Percentiles rank a stretch among this genome's conserved stretches.
phyloP scores from a whole-genome alignment of 2,329 filamentous ascomycete genomes.

The Penicillium sp. region DNA sequence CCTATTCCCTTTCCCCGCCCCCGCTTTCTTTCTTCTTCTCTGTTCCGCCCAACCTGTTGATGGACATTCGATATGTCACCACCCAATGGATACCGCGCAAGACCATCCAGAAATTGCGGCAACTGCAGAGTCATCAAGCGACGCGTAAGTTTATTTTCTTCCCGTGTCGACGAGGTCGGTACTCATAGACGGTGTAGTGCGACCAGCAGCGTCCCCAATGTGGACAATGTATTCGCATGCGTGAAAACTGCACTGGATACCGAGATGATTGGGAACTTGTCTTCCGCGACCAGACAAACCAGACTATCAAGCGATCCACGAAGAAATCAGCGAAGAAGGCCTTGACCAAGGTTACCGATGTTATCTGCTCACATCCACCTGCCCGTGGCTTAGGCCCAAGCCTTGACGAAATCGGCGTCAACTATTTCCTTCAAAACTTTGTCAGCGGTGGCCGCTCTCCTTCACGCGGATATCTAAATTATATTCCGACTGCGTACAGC shows the following conservation, averaged over 20 bases:
- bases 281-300: constrained; percentile 29
- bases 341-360: neutral
- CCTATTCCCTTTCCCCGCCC: no score
- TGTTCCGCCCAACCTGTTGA: no score
- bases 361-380: no score
- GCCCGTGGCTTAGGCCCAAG: constrained; percentile 8
- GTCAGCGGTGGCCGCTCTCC: constrained; percentile 14
- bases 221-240: constrained; percentile 26
- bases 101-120: constrained; percentile 6
- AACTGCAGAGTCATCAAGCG: constrained; percentile 7
- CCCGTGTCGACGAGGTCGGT: neutral
- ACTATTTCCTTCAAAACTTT: constrained; percentile 26
- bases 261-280: constrained; percentile 33
- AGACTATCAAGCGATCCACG: constrained; percentile 21
- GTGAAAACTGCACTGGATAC: constrained; percentile 29
- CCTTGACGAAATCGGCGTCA: constrained; percentile 24
- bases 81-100: no score
- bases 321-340: constrained; percentile 3
- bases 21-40: no score
- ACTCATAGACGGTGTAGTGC: constrained; percentile 19
- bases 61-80: no score
- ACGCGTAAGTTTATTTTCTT: constrained; percentile 16
- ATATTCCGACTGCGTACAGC: constrained; percentile 17
- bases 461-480: constrained; percentile 25
- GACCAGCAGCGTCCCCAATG: constrained; percentile 23